A percentile compares a stretch with the other conserved stretches of the same genome.
Conservation (phyloP, 805 yeast genomes). For the Brettanomyces sp. region DNA sequence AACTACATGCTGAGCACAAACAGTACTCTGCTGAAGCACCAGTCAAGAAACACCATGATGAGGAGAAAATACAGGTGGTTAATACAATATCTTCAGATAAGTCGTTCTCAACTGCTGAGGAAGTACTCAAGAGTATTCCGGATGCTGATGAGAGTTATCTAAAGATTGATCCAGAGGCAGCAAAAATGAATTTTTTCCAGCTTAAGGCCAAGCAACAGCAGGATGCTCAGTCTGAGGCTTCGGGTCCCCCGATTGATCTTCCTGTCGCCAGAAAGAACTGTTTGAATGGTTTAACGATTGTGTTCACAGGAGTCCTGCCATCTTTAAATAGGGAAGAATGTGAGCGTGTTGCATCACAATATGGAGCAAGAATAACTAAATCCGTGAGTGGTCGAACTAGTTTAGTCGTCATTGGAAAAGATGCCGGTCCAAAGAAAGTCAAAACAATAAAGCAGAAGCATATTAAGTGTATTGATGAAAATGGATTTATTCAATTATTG, state of each 20-base stretch:
- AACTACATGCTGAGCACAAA: background rate
- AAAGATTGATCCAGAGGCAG: constrained; percentile 33
- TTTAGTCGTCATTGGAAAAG: constrained; percentile 84
- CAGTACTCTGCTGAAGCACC: background rate
- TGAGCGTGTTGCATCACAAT: constrained; percentile 66
- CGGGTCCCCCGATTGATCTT: constrained; percentile 28
- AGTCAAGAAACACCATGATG: background rate
- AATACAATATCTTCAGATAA: background rate
- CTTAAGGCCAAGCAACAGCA: constrained; percentile 40
- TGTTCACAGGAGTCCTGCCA: constrained; percentile 87
- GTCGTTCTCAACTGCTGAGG: constrained; percentile 33
- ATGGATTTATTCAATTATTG: constrained; percentile 71
- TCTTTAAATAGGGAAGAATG: constrained; percentile 67
- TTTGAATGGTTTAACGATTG: constrained; percentile 79
- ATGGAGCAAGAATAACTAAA: constrained; percentile 88
- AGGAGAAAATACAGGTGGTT: background rate
- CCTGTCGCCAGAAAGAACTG: constrained; percentile 86
- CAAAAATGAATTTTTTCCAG: constrained; percentile 44
- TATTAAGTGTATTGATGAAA: constrained; percentile 78
- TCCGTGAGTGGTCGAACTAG: constrained; percentile 80
- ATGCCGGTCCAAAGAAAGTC: constrained; percentile 95
- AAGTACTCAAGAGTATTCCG: constrained; percentile 54
- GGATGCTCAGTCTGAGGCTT: constrained; percentile 21
- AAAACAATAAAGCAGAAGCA: constrained; percentile 63
- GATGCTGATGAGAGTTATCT: constrained; percentile 51